phyloP scores from a whole-genome alignment of 2,329 filamentous ascomycete species.

The Zasmidium citrigriseum region DNA sequence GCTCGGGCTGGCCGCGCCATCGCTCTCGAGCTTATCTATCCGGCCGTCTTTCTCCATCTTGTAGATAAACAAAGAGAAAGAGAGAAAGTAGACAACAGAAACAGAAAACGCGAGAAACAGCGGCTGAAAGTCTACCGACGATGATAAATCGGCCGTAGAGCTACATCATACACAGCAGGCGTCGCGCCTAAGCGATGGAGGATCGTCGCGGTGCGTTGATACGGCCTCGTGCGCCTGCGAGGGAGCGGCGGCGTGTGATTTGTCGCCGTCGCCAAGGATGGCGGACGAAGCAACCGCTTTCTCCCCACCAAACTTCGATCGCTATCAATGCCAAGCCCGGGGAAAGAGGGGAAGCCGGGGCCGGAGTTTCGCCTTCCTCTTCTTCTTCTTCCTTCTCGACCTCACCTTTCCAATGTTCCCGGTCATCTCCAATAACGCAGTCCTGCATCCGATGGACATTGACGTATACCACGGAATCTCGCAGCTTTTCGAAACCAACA shows the following conservation, averaged over 20 bases:
- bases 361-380: not conserved
- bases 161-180: not conserved
- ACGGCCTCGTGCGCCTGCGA: not conserved
- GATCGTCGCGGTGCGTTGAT: not conserved
- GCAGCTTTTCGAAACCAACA: no score
- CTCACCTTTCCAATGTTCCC: no score
- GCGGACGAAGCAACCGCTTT: not conserved
- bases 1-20: conserved; percentile 6
- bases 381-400: not conserved
- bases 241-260: not conserved
- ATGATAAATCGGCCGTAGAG: not conserved
- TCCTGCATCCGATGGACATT: no score
- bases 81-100: not conserved
- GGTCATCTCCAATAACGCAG: no score
- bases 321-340: not conserved
- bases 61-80: not conserved
- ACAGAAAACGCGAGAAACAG: no score
- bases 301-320: not conserved
- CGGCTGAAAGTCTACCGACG: not conserved
- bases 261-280: not conserved
- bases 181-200: not conserved
- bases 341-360: not conserved
- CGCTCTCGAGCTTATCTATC: conserved; percentile 3
- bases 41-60: conserved; percentile 8
- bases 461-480: no score